These are phyloP conservation scores for Naganishia kalamii DNA, from an alignment of 768 basidiomycete species.

Conservation along the genomic window DNA sequence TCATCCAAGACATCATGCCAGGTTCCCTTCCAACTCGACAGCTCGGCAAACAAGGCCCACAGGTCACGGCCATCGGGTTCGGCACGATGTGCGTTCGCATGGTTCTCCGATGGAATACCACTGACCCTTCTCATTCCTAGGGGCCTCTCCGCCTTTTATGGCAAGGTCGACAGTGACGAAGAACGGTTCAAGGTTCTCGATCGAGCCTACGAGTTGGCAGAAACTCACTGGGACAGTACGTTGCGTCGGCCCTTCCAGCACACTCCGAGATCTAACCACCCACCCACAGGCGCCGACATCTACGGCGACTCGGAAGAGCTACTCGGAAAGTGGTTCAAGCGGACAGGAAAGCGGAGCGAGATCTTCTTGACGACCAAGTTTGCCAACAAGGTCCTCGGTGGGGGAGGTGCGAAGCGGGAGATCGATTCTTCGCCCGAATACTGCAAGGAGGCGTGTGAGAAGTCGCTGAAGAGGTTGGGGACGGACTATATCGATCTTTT, in stretches of 20 bases:
- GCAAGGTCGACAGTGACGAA: slow-evolving; percentile 53
- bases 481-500: slow-evolving; percentile 26
- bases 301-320: slow-evolving; percentile 52
- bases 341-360: slow-evolving; percentile 23
- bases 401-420: background rate
- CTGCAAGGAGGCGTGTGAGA: slow-evolving; percentile 24
- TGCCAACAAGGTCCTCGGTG: slow-evolving; percentile 7
- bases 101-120: background rate
- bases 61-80: slow-evolving; percentile 23
- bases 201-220: slow-evolving; percentile 49
- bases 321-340: slow-evolving; percentile 54
- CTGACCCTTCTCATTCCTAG: background rate
- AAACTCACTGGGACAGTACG: slow-evolving; percentile 52
- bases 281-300: slow-evolving; percentile 47
- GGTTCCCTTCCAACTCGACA: slow-evolving; percentile 21
- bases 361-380: slow-evolving; percentile 38
- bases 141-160: slow-evolving; percentile 35
- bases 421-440: slow-evolving; percentile 27
- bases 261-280: background rate
- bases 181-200: slow-evolving; percentile 59
- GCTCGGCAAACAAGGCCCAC: slow-evolving; percentile 20
- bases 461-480: slow-evolving; percentile 27
- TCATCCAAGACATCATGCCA: slow-evolving; percentile 10
- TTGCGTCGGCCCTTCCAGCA: background rate
- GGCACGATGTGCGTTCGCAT: slow-evolving; percentile 14